Base-by-base conservation (phyloP, 2,329 filamentous ascomycete species). In the Penicillium sp. region DNA sequence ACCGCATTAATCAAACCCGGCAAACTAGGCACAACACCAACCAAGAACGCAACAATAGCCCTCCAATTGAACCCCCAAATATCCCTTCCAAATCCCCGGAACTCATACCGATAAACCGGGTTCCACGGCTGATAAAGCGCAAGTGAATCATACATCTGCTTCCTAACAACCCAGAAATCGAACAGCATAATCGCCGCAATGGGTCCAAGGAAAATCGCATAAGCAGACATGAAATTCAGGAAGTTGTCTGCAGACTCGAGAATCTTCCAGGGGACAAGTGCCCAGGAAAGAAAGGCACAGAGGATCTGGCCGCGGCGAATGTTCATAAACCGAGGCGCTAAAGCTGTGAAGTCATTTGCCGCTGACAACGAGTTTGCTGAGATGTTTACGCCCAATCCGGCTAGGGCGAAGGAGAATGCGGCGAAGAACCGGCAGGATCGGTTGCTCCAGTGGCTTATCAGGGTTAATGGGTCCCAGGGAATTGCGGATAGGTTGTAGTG, bases 211-310 rank as follows among this genome's bases (percentile, higher is more conserved):
- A 90, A 89, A 39, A 89, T 79, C 1, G 82, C 81, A 68, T 88
- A 86, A 0, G 86, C 86, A 44, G 81, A 79, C 81, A 90, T 87
- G 72, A 90, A 90, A 44, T 82, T 80, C 3, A 88, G 72, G 62
- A 89, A 84, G 1, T 80, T 84, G 2, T 72, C 68, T 2, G 86
- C 86, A 0, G 82, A 85, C 33, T 71, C 77, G 19, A 88, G 75
- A 56, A 89, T 88, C 73, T 87, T 87, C 86, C 86, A 88, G 1
- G 85, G 85, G 1, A 86, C 84, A 31, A 88, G 77, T 3, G 80
- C 79, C 84, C 84, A 87, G 22, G 81, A 82, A 0, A 85, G 69
- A 3, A 86, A 50, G 1, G 82, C 82, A 5, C 82, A 80, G 44
- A 86, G 72, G 31, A 86, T 70, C 55, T 81, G 82, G 8, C 84